Percentiles rank a stretch among this genome's conserved stretches.
These are phyloP conservation scores for Closterium sp. DNA, from an alignment of 139 green algal genomes.

Conservation along the genomic window DNA sequence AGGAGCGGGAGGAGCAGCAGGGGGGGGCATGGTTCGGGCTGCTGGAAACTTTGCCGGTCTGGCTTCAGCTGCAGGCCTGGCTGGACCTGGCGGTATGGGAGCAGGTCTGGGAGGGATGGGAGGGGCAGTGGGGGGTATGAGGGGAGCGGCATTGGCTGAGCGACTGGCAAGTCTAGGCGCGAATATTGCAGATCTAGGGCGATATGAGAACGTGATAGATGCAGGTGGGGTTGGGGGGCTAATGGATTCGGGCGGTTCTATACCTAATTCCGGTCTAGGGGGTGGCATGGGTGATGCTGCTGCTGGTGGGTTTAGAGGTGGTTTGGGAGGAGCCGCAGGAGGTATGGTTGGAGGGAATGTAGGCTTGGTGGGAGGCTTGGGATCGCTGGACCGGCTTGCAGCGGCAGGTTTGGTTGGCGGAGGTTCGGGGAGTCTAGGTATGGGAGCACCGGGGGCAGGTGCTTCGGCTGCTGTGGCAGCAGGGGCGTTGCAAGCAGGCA, in stretches of 20 bases:
- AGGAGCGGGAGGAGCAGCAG: neutral
- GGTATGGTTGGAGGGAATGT: neutral
- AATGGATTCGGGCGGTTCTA: neutral
- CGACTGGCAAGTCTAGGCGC: neutral
- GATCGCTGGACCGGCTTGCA: neutral
- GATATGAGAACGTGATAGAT: neutral
- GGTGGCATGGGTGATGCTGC: neutral
- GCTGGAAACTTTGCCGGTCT: neutral
- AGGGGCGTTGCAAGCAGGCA: neutral
- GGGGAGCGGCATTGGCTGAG: neutral
- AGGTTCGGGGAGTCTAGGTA: neutral
- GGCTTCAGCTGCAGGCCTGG: neutral
- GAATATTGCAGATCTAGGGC: neutral
- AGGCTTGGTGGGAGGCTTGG: neutral
- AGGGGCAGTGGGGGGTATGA: neutral
- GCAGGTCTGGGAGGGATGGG: neutral
- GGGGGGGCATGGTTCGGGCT: neutral
- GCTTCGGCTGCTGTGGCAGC: neutral
- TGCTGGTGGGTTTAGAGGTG: neutral
- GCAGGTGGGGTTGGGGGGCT: neutral
- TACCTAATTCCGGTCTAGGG: neutral
- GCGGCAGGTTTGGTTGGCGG: neutral
- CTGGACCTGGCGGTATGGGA: neutral
- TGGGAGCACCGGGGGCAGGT: neutral
- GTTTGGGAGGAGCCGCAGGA: neutral